phyloP scores from a whole-genome alignment of 495 filamentous ascomycete species.

The Clavariopsis aquatica region DNA sequence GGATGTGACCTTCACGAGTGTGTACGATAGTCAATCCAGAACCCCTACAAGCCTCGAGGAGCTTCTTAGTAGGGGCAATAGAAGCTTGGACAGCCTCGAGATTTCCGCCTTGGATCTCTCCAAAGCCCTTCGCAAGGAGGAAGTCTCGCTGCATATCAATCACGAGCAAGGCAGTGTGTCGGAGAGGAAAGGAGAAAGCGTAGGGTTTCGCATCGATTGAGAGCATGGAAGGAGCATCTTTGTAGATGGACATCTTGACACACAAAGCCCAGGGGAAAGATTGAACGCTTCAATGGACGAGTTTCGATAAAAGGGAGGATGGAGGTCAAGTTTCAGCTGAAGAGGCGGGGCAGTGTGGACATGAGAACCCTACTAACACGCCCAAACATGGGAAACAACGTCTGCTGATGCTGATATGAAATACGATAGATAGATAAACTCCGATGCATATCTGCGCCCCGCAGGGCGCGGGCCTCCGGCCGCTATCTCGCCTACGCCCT shows the following conservation, averaged over 20 bases:
- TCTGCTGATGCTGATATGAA: background rate
- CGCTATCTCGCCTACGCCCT: background rate
- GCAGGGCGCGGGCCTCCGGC: constrained; percentile 15
- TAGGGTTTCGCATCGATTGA: constrained; percentile 47
- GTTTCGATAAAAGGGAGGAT: background rate
- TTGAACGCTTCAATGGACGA: background rate
- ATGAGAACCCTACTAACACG: background rate
- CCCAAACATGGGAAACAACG: background rate
- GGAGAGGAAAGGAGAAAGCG: constrained; percentile 43
- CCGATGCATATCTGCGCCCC: background rate
- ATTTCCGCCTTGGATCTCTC: constrained; percentile 48
- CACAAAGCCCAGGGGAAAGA: background rate
- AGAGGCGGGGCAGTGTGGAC: background rate
- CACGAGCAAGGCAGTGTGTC: constrained; percentile 43
- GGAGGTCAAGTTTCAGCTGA: background rate
- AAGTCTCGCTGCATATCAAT: constrained; percentile 50
- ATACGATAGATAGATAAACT: background rate
- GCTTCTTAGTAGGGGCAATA: constrained; percentile 47
- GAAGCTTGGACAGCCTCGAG: constrained; percentile 47
- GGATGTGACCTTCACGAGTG: constrained; percentile 48
- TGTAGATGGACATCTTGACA: constrained; percentile 17
- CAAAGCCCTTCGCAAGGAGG: constrained; percentile 42
- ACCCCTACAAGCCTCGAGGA: constrained; percentile 61
- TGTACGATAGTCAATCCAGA: constrained; percentile 45
- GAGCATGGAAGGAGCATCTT: constrained; percentile 19